Percentiles rank a stretch among this genome's conserved stretches.
These are phyloP conservation scores for Linum lewisii DNA, from an alignment of 345 rosid genomes.

Conservation along the genomic window DNA sequence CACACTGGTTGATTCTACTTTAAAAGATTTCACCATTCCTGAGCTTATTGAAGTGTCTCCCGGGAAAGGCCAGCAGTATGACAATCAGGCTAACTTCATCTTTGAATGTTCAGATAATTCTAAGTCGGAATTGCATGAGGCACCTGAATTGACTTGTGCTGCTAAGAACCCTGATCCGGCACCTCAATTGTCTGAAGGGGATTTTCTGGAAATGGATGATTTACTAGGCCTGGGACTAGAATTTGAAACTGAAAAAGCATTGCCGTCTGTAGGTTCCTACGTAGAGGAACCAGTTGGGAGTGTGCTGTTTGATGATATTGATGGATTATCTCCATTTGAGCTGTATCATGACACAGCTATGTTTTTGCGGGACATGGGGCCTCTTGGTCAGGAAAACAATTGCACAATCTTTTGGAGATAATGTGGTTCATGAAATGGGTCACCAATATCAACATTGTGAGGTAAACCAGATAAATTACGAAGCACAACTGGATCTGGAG, in stretches of 20 bases:
- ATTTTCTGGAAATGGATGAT: slow-evolving; percentile 78
- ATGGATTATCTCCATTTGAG: slow-evolving; percentile 41
- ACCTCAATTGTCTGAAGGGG: slow-evolving; percentile 30
- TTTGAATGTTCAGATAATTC: too few species aligned
- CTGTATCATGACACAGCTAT: slow-evolving; percentile 35
- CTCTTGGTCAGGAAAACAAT: slow-evolving; percentile 24
- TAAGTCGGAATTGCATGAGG: too few species aligned
- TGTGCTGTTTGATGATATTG: slow-evolving; percentile 22
- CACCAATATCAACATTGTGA: slow-evolving; percentile 14
- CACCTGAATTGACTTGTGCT: slow-evolving; percentile 31
- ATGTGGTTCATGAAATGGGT: slow-evolving; percentile 21
- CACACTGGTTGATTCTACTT: slow-evolving; percentile 26
- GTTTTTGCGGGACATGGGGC: slow-evolving; percentile 36
- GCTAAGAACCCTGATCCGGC: slow-evolving; percentile 24
- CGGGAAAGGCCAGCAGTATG: slow-evolving; percentile 12
- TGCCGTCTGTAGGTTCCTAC: not conserved
- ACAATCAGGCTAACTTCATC: slow-evolving; percentile 12
- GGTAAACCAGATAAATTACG: slow-evolving; percentile 5
- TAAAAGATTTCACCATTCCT: slow-evolving; percentile 21
- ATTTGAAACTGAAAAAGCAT: too few species aligned
- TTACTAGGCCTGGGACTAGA: slow-evolving; percentile 32
- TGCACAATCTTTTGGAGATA: slow-evolving; percentile 14
- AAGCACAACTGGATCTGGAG: slow-evolving; percentile 11
- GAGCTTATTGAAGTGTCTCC: slow-evolving; percentile 13
- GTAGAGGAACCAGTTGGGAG: slow-evolving; percentile 20